Evolutionary conservation across 495 filamentous ascomycete genomes (phyloP).

Genomic region (Astrocystis sublimbata): DNA sequence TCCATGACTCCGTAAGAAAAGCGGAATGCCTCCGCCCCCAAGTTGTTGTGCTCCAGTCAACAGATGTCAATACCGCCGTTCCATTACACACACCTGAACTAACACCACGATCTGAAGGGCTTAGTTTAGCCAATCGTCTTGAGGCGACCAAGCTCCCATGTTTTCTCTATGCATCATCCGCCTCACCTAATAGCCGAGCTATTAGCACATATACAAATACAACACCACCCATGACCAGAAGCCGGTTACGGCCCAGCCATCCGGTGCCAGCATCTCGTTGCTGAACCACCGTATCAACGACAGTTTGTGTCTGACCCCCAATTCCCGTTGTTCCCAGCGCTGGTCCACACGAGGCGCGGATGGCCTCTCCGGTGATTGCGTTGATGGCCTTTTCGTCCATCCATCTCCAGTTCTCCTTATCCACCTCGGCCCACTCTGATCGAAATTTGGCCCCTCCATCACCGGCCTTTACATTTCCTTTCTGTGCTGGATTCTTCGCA

Average conservation of each 20-base stretch:
- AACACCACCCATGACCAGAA: slow-evolving; percentile 64
- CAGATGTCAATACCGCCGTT: not conserved
- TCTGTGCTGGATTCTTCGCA: slow-evolving; percentile 43
- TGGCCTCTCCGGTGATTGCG: slow-evolving; percentile 65
- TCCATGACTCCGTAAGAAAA: not conserved
- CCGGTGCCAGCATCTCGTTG: slow-evolving; percentile 76
- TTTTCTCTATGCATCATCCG: slow-evolving; percentile 4
- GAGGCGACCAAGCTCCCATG: not conserved
- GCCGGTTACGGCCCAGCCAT: slow-evolving; percentile 76
- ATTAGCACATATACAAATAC: slow-evolving; percentile 80
- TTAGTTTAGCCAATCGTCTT: not conserved
- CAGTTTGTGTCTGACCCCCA: slow-evolving; percentile 70
- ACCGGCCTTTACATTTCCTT: slow-evolving; percentile 64
- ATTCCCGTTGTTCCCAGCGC: slow-evolving; percentile 68
- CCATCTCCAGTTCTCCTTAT: slow-evolving; percentile 92
- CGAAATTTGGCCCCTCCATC: slow-evolving; percentile 91
- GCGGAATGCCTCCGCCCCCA: not conserved
- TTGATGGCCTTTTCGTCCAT: slow-evolving; percentile 83
- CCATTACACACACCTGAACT: not conserved
- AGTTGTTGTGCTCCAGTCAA: not conserved
- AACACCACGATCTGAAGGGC: not conserved
- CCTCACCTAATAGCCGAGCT: slow-evolving; percentile 65
- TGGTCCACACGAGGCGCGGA: slow-evolving; percentile 63
- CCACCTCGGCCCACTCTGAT: slow-evolving; percentile 85
- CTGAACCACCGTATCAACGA: slow-evolving; percentile 73